A percentile compares a stretch with the other conserved stretches of the same genome.
Evolutionary conservation across 1,284 basidiomycete genomes (phyloP).

Genomic region (Albatrellus sp.): DNA sequence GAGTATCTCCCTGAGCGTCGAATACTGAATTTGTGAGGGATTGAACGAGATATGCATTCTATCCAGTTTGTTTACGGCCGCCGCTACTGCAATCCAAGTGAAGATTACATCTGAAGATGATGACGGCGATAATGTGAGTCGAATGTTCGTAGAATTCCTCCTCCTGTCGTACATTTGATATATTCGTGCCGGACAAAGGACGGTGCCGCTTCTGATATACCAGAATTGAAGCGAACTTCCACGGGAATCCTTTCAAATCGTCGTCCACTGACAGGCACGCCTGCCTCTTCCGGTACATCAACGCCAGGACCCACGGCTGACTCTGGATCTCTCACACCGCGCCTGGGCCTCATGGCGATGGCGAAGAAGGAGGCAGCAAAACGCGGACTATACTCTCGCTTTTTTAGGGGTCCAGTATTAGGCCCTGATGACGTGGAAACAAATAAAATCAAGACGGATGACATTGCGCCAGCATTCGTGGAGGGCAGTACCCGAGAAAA

Average conservation of each 20-base stretch:
- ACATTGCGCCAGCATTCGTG: neutral
- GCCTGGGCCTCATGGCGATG: slow-evolving; percentile 42
- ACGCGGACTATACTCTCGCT: slow-evolving; percentile 64
- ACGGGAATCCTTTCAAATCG: slow-evolving; percentile 72
- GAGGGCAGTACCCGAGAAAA: slow-evolving; percentile 1
- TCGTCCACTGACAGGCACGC: slow-evolving; percentile 40
- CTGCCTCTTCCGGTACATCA: slow-evolving; percentile 32
- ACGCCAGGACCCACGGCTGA: slow-evolving; percentile 25
- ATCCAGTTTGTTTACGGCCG: slow-evolving; percentile 61
- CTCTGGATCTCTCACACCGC: slow-evolving; percentile 18
- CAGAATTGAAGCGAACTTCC: slow-evolving; percentile 40
- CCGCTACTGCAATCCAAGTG: slow-evolving; percentile 66
- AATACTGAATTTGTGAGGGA: neutral
- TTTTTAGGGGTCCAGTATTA: slow-evolving; percentile 64
- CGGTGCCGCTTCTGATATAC: slow-evolving; percentile 13
- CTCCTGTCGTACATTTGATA: slow-evolving; percentile 6
- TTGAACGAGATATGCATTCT: neutral
- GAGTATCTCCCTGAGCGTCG: slow-evolving; percentile 19
- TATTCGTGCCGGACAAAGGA: slow-evolving; percentile 8
- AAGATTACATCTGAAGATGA: slow-evolving; percentile 47
- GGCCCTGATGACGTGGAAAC: slow-evolving; percentile 27
- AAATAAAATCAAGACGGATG: slow-evolving; percentile 7
- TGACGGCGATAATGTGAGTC: slow-evolving; percentile 18
- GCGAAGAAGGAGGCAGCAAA: slow-evolving; percentile 73
- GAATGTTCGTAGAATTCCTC: slow-evolving; percentile 7